Evolutionary conservation across 225 moss, liverwort and hornwort genomes (phyloP).

Genomic region (Antitrichia curtipendula): DNA sequence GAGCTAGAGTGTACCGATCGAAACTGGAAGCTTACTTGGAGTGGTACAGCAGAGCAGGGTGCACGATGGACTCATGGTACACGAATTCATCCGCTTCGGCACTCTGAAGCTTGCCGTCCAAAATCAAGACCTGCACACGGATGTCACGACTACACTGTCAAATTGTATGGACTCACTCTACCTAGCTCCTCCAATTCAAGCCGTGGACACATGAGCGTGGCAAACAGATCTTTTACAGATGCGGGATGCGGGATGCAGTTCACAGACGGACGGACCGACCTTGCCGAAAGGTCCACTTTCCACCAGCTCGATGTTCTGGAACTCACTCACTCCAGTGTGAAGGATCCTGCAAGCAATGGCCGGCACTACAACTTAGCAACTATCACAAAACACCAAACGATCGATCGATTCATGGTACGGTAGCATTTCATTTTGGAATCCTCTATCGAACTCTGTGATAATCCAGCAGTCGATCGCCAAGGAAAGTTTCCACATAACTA

Average conservation of each 20-base stretch:
- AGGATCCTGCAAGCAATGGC: slow-evolving; percentile 39
- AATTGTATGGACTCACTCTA: not conserved
- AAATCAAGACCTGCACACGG: slow-evolving; percentile 47
- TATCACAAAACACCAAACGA: not conserved
- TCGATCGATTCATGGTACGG: not conserved
- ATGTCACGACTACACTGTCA: not conserved
- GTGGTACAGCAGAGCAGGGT: slow-evolving; percentile 81
- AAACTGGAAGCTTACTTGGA: slow-evolving; percentile 27
- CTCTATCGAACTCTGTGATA: not conserved
- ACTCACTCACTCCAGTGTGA: slow-evolving; percentile 74
- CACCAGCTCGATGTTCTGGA: slow-evolving; percentile 70
- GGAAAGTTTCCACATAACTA: not conserved
- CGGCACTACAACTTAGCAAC: not conserved
- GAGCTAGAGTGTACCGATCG: not conserved
- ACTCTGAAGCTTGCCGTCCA: slow-evolving; percentile 95
- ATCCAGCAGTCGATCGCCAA: not conserved
- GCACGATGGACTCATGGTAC: slow-evolving; percentile 79
- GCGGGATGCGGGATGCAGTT: not conserved
- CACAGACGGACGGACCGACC: slow-evolving; percentile 3
- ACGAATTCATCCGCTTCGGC: slow-evolving; percentile 91
- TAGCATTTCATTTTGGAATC: not conserved
- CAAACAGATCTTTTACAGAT: not conserved
- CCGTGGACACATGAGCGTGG: not conserved
- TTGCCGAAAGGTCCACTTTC: slow-evolving; percentile 94
- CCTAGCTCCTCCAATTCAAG: not conserved